Conservation (phyloP, 176 grass and related monocot genomes). For the Musa itinerans region DNA sequence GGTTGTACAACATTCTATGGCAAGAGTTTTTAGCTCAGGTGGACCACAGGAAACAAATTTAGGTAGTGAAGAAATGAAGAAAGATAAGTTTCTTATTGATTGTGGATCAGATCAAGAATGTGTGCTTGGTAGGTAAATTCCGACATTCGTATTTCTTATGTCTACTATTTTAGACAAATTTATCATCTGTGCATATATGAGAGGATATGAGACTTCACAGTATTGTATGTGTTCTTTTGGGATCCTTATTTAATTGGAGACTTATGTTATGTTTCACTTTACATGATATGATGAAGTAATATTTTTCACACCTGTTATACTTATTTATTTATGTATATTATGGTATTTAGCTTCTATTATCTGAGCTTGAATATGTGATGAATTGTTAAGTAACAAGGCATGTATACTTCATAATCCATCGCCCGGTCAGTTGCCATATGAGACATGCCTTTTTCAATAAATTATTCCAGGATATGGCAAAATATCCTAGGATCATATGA, state of each 20-base stretch:
- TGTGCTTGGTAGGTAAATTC: constrained; percentile 19
- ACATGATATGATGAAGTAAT: background rate
- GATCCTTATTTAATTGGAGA: background rate
- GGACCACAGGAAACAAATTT: constrained; percentile 12
- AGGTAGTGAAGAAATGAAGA: constrained; percentile 13
- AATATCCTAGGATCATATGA: background rate
- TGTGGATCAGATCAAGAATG: constrained; percentile 24
- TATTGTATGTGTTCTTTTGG: background rate
- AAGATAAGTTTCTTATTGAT: constrained; percentile 24
- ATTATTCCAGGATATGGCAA: background rate
- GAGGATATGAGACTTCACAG: background rate
- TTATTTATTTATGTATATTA: background rate
- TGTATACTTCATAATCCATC: background rate
- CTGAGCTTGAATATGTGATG: background rate
- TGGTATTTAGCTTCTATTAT: background rate
- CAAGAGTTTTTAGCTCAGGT: constrained; percentile 9
- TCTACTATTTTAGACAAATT: background rate
- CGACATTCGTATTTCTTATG: background rate
- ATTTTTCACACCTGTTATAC: background rate
- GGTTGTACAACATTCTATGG: background rate
- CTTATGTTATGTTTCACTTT: background rate
- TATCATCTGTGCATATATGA: background rate
- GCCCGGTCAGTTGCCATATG: background rate
- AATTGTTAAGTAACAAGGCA: no score
- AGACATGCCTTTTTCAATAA: background rate